Base-by-base conservation (phyloP, 495 filamentous ascomycete genomes). In the Aspergillus heteromorphus region DNA sequence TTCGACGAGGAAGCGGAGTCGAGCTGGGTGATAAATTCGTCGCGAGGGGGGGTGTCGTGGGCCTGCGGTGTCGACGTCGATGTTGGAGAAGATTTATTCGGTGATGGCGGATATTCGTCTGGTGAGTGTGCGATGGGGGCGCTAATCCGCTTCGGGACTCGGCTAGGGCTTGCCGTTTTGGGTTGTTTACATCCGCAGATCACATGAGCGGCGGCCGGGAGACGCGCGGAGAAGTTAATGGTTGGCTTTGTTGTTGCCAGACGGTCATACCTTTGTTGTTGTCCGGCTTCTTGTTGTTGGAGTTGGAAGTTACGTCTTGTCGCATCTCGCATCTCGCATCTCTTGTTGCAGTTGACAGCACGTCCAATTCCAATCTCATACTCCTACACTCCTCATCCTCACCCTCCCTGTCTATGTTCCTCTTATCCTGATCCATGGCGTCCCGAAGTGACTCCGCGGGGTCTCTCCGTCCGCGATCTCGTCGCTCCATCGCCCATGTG, bases 401-500 rank as follows among this genome's bases (percentile, higher is more conserved):
- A 29, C 14, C 29, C 30, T 36, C 20, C 20, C 21, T 14, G 54
- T 61, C 55, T 60, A 61, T 63, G 62, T 49, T 45, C 38, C 36
- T 45, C 21, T 16, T 8, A 19, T 20, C 42, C 19, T 34, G 21
- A 30, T 31, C 41, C 18, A 77, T 77, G 74, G 68, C 72, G 30
- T 68, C 70, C 52, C 67, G 70, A 67, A 49, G 57, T 49, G 70
- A 73, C 59, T 64, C 67, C 41, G 65, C 65, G 62, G 72, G 65
- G 51, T 59, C 67, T 17, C 50, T 66, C 57, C 75, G 78, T 36
- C 65, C 62, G 45, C 84, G 86, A 63, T 78, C 86, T 64, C 85
- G 90, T 62, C 90, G 91, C 66, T 93, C 89, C 8, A 85, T 92
- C 53, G 87, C 83, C 21, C 80, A 85, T 65, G 69, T 83, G 50